Evolutionary conservation across 2,329 filamentous ascomycete genomes (phyloP).

Genomic region (Furcasterigmium furcatum): DNA sequence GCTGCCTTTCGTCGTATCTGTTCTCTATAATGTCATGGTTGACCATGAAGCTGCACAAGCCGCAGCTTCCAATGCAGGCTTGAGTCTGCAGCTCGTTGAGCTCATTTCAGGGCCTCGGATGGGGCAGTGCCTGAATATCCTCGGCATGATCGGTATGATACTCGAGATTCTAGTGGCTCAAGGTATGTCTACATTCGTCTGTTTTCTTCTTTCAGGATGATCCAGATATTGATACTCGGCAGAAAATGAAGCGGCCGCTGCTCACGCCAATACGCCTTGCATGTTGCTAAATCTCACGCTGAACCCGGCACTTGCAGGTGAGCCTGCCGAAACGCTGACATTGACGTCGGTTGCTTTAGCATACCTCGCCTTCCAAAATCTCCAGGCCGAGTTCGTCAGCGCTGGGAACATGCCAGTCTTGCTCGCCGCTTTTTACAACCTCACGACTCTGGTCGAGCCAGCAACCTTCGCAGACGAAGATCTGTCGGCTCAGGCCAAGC

Average conservation of each 20-base stretch:
- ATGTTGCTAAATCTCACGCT: slow-evolving; percentile 48
- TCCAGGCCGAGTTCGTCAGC: slow-evolving; percentile 45
- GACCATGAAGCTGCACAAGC: slow-evolving; percentile 60
- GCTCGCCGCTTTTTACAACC: slow-evolving; percentile 43
- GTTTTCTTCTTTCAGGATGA: background rate
- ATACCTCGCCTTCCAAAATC: slow-evolving; percentile 51
- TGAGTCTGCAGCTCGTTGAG: slow-evolving; percentile 46
- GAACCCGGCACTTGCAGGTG: slow-evolving; percentile 32
- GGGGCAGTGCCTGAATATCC: slow-evolving; percentile 33
- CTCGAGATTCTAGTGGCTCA: slow-evolving; percentile 51
- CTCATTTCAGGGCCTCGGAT: slow-evolving; percentile 45
- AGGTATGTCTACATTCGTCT: slow-evolving; percentile 24
- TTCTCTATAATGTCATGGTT: slow-evolving; percentile 60
- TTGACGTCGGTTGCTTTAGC: slow-evolving; percentile 49
- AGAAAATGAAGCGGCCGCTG: slow-evolving; percentile 42
- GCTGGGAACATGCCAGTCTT: slow-evolving; percentile 36
- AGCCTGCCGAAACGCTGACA: slow-evolving; percentile 52
- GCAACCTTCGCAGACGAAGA: slow-evolving; percentile 23
- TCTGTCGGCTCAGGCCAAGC: slow-evolving; percentile 41
- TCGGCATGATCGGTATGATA: slow-evolving; percentile 55
- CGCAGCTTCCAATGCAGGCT: slow-evolving; percentile 47
- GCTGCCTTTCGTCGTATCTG: slow-evolving; percentile 51
- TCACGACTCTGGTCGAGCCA: slow-evolving; percentile 37
- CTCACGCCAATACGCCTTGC: slow-evolving; percentile 42
- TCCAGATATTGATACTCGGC: background rate